Evolutionary conservation across 2,329 filamentous ascomycete species (phyloP).

Genomic region (Trichoderma brevicompactum): DNA sequence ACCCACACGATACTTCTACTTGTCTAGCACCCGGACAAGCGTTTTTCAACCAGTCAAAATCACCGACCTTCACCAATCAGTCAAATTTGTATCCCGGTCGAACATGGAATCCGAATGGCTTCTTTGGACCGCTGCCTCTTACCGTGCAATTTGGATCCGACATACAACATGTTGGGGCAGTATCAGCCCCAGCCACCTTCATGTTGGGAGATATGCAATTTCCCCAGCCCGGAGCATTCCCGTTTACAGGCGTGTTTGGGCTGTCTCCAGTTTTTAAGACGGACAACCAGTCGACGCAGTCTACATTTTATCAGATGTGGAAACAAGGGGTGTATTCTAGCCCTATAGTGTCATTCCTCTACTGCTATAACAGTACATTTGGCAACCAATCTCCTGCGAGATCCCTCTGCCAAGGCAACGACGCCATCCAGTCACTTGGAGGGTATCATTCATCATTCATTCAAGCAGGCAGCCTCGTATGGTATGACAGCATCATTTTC

Average conservation of each 20-base stretch:
- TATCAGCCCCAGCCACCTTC: neutral
- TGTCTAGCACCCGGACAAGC: neutral
- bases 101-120: neutral
- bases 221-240: neutral
- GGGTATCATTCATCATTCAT: neutral
- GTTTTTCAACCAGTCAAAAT: neutral
- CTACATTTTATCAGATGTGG: neutral
- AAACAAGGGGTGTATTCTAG: neutral
- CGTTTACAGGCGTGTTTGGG: slow-evolving; percentile 14
- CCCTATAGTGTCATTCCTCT: neutral
- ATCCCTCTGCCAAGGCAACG: neutral
- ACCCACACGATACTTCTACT: neutral
- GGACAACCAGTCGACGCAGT: neutral
- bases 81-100: neutral
- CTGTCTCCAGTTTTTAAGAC: neutral
- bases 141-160: neutral
- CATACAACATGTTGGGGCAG: neutral
- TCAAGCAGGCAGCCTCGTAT: neutral
- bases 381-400: neutral
- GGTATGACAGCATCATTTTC: neutral
- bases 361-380: neutral
- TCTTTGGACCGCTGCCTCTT: neutral
- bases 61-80: neutral
- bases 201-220: slow-evolving; percentile 4
- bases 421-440: neutral